These are phyloP conservation scores for Funneliformis caledonium DNA, from an alignment of 371 early-diverging fungal species.

Conservation along the genomic window DNA sequence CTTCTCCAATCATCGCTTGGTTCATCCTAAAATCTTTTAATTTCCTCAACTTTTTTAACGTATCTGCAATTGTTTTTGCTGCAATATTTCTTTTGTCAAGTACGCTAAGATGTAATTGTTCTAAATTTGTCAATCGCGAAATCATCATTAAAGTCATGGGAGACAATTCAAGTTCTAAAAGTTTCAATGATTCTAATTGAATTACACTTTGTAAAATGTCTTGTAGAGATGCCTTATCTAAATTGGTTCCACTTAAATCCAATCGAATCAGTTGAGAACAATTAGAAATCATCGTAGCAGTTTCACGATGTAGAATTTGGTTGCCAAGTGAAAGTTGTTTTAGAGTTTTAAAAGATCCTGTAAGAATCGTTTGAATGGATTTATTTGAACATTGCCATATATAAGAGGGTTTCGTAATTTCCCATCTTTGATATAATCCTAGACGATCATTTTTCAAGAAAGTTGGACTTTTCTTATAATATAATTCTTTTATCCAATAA, in stretches of 20 bases:
- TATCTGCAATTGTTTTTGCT: not conserved
- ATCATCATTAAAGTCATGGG: conserved; percentile 17
- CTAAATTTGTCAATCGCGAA: not conserved
- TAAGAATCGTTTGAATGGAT: not conserved
- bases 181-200: conserved; percentile 1
- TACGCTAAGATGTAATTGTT: conserved; percentile 16
- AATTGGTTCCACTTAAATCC: conserved; percentile 20
- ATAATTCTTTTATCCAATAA: conserved; percentile 12
- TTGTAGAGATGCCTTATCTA: conserved; percentile 8
- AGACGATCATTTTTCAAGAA: conserved; percentile 6
- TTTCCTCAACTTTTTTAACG: conserved; percentile 7
- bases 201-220: not conserved
- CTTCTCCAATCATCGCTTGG: conserved; percentile 27
- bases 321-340: conserved; percentile 18
- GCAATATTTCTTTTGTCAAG: not conserved
- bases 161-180: conserved; percentile 11
- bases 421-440: conserved; percentile 13
- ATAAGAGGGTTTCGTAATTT: not conserved
- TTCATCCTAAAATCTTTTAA: conserved; percentile 31
- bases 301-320: conserved; percentile 3
- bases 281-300: not conserved
- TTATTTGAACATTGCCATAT: conserved; percentile 12
- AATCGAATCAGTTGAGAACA: conserved; percentile 10
- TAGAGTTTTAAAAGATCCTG: not conserved
- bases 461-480: conserved; percentile 18